Evolutionary conservation across 257 asterid genomes (phyloP), one percentile per base, ranked within the genome.

Genomic region (Verbascum thapsus): DNA sequence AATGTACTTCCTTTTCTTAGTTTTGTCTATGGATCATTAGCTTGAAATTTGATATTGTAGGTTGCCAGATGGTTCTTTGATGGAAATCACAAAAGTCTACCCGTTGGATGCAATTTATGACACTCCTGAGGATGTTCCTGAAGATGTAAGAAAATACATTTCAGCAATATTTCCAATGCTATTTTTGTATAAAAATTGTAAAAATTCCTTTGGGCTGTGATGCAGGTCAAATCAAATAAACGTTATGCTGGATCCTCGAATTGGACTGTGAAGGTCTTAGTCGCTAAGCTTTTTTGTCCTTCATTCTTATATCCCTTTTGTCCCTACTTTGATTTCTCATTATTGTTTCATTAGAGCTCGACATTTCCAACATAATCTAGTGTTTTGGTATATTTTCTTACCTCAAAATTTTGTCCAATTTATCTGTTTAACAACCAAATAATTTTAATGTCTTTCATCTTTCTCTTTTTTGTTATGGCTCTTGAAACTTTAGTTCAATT

Each of bases 101-200:
- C 98, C 99, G 15, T 34, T 94, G 74, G 99, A 94, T 84, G 99
- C 96, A 47, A 86, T 94, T 56, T 94, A 41, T 59, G 99, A 94
- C 79, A 62, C 70, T 74, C 95, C 84, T 1, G 96, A 94, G 71
- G 98, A 94, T 81, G 98, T 94, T 62, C 98, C 99, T 23, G 98
- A 94, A 79, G 98, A 90, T 70, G 99, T 94, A 81, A 71, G 78
- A 57, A 48, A 12, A 53, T 7, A 11, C 20, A 12, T 34, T 66
- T 63, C 41, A 0, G 10, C 74, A 19, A 34, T 22, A 37, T 42
- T 17, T n/a, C 13, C 30, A 1, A 51, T 19, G 11, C 44, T 59
- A 32, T 41, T 38, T 56, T 18, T 20, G 34, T 17, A n/a, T n/a
- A n/a, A n/a, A n/a, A 10, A 41, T 18, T 39, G 0, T 41, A 44